Evolutionary conservation across 2,329 filamentous ascomycete species (phyloP).

Genomic region (Mollisia scopiformis): DNA sequence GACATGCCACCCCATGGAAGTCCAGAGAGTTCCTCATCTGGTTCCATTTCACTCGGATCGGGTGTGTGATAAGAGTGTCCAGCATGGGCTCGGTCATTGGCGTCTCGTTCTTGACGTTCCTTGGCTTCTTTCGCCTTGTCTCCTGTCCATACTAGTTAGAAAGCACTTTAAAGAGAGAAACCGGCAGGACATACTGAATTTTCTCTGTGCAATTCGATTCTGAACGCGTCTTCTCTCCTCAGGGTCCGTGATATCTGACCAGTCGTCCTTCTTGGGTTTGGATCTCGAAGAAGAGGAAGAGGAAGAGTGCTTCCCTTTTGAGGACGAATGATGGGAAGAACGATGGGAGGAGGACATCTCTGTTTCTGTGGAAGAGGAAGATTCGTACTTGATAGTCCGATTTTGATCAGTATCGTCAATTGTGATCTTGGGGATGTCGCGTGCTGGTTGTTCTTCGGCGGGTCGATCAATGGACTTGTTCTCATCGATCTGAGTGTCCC

Average conservation of each 20-base stretch:
- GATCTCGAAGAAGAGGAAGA: constrained; percentile 41
- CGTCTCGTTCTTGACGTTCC: constrained; percentile 65
- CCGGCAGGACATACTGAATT: constrained; percentile 60
- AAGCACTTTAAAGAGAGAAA: background rate
- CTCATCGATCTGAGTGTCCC: constrained; percentile 29
- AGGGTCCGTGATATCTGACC: constrained; percentile 70
- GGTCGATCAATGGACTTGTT: constrained; percentile 18
- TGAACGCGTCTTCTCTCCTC: constrained; percentile 75
- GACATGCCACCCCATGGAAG: constrained; percentile 74
- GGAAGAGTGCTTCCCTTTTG: constrained; percentile 28
- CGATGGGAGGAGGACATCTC: constrained; percentile 36
- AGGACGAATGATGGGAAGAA: constrained; percentile 29
- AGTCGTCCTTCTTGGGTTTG: constrained; percentile 58
- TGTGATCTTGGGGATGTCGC: constrained; percentile 26
- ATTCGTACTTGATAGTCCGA: constrained; percentile 23
- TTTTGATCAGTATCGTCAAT: constrained; percentile 31
- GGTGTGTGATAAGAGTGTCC: constrained; percentile 66
- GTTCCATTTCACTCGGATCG: constrained; percentile 56
- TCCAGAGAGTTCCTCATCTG: constrained; percentile 60
- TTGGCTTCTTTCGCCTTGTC: constrained; percentile 71
- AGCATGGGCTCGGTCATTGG: constrained; percentile 65
- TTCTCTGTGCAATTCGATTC: constrained; percentile 75
- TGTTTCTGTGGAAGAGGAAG: constrained; percentile 28
- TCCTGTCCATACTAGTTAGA: constrained; percentile 47
- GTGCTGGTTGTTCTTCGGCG: constrained; percentile 16